A percentile compares a stretch with the other conserved stretches of the same genome.
Evolutionary conservation across 352 stramenopile species (phyloP).

Genomic region (Thalassiosira livingstoniorum): DNA sequence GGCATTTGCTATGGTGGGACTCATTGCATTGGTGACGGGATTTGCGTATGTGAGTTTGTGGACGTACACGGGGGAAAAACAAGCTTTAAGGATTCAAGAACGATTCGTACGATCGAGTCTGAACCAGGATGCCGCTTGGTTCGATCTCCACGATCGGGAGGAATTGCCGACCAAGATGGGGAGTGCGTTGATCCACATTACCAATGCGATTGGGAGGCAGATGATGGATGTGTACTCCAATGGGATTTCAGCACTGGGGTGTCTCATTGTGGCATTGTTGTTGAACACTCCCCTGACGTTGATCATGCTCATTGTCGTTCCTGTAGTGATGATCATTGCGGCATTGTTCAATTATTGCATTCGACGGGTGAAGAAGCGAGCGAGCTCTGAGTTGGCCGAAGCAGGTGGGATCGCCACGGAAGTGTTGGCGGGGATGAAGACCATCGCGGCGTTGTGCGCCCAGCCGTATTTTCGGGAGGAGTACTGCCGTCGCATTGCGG

Average conservation of each 20-base stretch:
- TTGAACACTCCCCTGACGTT: conserved; percentile 59
- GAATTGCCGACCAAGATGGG: conserved; percentile 46
- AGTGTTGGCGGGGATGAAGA: conserved; percentile 62
- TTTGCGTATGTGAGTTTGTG: conserved; percentile 64
- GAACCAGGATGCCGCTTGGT: conserved; percentile 68
- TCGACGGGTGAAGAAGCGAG: conserved; percentile 44
- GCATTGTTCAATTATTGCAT: conserved; percentile 57
- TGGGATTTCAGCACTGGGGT: conserved; percentile 50
- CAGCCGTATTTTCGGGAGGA: conserved; percentile 48
- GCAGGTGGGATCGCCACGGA: conserved; percentile 65
- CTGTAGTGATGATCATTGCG: conserved; percentile 52
- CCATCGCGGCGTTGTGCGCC: conserved; percentile 53
- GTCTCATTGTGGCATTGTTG: conserved; percentile 53
- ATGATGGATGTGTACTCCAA: conserved; percentile 65
- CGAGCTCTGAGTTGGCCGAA: conserved; percentile 33
- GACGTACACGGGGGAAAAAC: conserved; percentile 65
- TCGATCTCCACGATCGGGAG: conserved; percentile 59
- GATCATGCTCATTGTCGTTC: conserved; percentile 64
- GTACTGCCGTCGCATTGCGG: conserved; percentile 31
- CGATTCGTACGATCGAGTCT: conserved; percentile 59
- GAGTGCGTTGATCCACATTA: conserved; percentile 60
- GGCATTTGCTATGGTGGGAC: conserved; percentile 58
- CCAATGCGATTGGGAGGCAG: conserved; percentile 57
- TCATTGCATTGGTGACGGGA: conserved; percentile 51
- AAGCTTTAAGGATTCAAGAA: conserved; percentile 63